These are phyloP conservation scores for Jackrogersella minutella DNA, from an alignment of 495 filamentous ascomycete genomes.

Conservation along the genomic window DNA sequence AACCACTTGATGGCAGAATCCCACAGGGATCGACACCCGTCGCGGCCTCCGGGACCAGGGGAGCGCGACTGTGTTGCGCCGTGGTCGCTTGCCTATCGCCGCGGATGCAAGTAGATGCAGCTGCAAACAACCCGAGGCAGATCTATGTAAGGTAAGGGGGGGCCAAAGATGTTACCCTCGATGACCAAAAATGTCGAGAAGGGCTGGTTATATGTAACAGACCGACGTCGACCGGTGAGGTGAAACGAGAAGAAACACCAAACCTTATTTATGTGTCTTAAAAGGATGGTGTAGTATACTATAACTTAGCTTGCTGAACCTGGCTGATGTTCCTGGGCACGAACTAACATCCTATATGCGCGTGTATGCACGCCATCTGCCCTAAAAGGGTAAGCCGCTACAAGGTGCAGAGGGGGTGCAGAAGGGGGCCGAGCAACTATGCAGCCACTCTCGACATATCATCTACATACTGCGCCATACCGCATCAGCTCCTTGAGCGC, in stretches of 20 bases:
- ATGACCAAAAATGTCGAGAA: conserved; percentile 15
- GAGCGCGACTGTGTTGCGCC: conserved; percentile 13
- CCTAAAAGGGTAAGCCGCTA: conserved; percentile 36
- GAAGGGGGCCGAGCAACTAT: conserved; percentile 34
- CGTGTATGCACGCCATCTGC: conserved; percentile 33
- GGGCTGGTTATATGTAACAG: conserved; percentile 21
- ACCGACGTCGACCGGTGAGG: conserved; percentile 18
- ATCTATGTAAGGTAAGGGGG: conserved; percentile 34
- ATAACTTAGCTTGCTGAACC: conserved; percentile 23
- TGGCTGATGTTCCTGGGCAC: conserved; percentile 29
- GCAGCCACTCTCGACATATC: conserved; percentile 39
- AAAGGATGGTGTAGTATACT: conserved; percentile 14
- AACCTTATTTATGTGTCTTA: conserved; percentile 35
- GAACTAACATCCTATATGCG: conserved; percentile 25
- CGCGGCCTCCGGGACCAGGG: conserved; percentile 33
- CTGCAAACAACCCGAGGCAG: conserved; percentile 39
- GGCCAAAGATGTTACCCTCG: conserved; percentile 14
- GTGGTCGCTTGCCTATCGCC: conserved; percentile 34
- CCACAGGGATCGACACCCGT: conserved; percentile 38
- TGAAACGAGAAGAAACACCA: conserved; percentile 12
- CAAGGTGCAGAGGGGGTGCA: conserved; percentile 26
- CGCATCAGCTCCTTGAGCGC: conserved; percentile 33
- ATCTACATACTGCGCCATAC: conserved; percentile 32
- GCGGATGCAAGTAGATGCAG: conserved; percentile 43
- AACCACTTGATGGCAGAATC: conserved; percentile 30